Evolutionary conservation across 768 basidiomycete species (phyloP), one percentile per base, ranked within the genome.

Genomic region (Lactarius akahatsu): DNA sequence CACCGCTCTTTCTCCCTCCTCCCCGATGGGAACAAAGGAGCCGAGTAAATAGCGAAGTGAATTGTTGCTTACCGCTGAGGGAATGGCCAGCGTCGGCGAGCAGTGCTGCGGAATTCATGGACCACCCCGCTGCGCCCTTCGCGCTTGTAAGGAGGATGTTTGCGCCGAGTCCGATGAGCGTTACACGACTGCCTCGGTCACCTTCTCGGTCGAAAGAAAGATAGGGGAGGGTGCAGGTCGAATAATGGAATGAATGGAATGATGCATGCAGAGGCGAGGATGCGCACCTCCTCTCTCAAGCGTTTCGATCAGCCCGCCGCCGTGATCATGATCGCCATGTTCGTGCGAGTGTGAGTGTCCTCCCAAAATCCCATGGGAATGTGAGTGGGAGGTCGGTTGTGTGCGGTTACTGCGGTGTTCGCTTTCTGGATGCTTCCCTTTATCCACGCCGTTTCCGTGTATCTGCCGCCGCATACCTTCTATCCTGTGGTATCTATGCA

Each of bases 41-140:
- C 61, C 38, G 20, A 15, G 13, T 13, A n/a, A 10, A 2, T 9
- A 26, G n/a, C 28, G 40, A 47, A 40, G 60, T n/a, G 41, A 26
- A 59, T 40, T 20, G 62, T 38, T 38, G 82, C 88, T 69, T 70
- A 92, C 91, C 94, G 73, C 91, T 92, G 68, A 92, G 66, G 0
- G 91, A 93, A 74, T 99, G 96, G 28, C 92, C 96, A 0, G 96
- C 95, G 71, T 98, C 96, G 3, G 96, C 96, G 18, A 98, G 81
- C 52, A 98, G 79, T 0, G 93, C 87, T 9, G 94, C 94, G 7
- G 92, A 94, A 72, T 98, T 94, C 83, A 92, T 84, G 73, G 85
- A 88, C 85, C 90, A 90, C 26, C 95, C 97, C 45, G 96, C 96
- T 13, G 83, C 72, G 45, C 94, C 96, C 76, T 99, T 99, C 36